Evolutionary conservation across 2,329 filamentous ascomycete species (phyloP).

Genomic region (Tolypocladium amazonense): DNA sequence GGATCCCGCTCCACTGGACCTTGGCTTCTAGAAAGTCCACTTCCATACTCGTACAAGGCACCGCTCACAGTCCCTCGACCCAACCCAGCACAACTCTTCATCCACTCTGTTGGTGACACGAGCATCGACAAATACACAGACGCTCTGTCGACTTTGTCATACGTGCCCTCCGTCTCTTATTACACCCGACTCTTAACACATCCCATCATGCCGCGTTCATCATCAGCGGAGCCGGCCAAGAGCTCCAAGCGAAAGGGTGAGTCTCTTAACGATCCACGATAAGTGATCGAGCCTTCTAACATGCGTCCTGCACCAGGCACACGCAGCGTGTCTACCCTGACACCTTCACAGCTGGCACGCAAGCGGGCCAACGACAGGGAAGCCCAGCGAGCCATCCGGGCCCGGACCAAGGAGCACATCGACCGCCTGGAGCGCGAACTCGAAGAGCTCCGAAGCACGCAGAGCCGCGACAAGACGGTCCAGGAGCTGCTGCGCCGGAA

Average conservation of each 20-base stretch:
- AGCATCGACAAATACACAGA: neutral
- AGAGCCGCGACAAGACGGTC: conserved; percentile 38
- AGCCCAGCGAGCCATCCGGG: conserved; percentile 77
- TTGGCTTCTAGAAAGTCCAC: conserved; percentile 3
- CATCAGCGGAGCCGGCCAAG: conserved; percentile 32
- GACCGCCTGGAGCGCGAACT: conserved; percentile 67
- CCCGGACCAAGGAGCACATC: conserved; percentile 79
- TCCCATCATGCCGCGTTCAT: conserved; percentile 27
- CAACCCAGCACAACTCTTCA: neutral
- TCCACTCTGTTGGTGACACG: neutral
- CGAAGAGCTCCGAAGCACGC: conserved; percentile 51
- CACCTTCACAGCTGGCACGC: conserved; percentile 76
- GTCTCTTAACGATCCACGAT: conserved; percentile 3
- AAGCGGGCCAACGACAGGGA: conserved; percentile 89
- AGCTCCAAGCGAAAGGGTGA: conserved; percentile 35
- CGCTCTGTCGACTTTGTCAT: neutral
- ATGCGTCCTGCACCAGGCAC: conserved; percentile 30
- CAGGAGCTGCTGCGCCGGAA: conserved; percentile 42
- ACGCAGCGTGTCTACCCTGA: conserved; percentile 77
- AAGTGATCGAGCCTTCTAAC: neutral
- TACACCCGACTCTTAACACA: neutral
- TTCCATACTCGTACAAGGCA: no score
- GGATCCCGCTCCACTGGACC: conserved; percentile 1
- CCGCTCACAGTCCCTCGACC: neutral
- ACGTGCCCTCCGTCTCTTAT: neutral